These are phyloP conservation scores for Rosa persica DNA, from an alignment of 306 rosid species.

Conservation along the genomic window DNA sequence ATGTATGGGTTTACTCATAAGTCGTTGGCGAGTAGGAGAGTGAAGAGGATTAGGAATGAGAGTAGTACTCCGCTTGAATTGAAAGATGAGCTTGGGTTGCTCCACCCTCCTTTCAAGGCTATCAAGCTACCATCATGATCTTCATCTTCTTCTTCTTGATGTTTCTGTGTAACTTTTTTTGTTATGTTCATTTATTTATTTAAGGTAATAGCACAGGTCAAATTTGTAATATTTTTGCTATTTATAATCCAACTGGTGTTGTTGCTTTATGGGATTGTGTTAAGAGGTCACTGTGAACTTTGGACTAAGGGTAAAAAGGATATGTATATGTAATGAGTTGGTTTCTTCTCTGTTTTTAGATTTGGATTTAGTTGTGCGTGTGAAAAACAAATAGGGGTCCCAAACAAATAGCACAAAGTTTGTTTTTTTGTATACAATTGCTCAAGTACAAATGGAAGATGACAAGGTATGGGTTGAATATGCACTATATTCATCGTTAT, in stretches of 20 bases:
- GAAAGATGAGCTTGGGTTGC: conserved; percentile 77
- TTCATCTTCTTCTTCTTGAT: conserved; percentile 12
- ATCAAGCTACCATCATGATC: conserved; percentile 39
- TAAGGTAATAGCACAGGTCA: conserved; percentile 11
- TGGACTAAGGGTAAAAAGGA: neutral
- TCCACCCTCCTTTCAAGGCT: conserved; percentile 74
- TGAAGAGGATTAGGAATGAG: conserved; percentile 71
- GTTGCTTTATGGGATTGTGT: neutral
- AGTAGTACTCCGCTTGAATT: conserved; percentile 63
- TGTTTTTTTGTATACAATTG: neutral
- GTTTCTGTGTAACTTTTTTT: neutral
- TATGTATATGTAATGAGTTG: too few species aligned
- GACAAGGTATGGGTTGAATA: too few species aligned
- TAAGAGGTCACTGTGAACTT: neutral
- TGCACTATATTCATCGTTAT: too few species aligned
- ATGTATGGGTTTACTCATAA: conserved; percentile 79
- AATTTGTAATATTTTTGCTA: conserved; percentile 1
- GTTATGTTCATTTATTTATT: neutral
- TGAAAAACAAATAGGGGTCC: too few species aligned
- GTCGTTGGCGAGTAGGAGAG: conserved; percentile 57
- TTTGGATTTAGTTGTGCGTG: too few species aligned
- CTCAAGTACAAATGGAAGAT: neutral
- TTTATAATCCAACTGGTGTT: neutral
- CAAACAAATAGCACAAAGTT: neutral
- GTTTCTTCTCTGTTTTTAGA: too few species aligned